Evolutionary conservation across 805 yeast genomes (phyloP), one percentile per base, ranked within the genome.

Genomic region (Hanseniaspora taiwanica): DNA sequence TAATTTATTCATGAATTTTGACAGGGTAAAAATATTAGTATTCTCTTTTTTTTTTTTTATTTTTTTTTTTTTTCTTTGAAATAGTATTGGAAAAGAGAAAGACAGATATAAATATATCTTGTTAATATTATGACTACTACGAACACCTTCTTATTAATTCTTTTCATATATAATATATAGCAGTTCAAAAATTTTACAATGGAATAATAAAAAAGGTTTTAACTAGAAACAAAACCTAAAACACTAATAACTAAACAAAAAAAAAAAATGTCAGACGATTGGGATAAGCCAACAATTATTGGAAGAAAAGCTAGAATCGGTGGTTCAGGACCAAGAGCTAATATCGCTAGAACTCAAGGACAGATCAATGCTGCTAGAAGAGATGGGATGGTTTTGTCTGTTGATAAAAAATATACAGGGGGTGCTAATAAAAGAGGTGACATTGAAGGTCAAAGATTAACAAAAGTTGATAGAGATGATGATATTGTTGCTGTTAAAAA

Each of bases 301-400:
- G 98, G 98, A 44, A 77, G 76, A 51, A 81, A 79, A 52, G 94
- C 91, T 51, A 77, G 89, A 63, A 72, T 78, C 42, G 95, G 95
- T 43, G 82, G 84, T 35, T 76, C 83, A 43, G 95, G 93, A 27
- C 95, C 96, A 51, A 76, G 85, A 58, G 78, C 81, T 48, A 71
- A 68, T 27, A 95, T 87, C 32, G 93, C 95, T 37, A 79, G 78
- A 58, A 69, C 89, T 10, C 68, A 72, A 40, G 74, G 80, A 36
- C 82, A 80, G 54, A 69, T 91, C 56, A 91, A 91, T 60, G 94
- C 85, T 21, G 98, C 98, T 40, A 79, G 94, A 69, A 80, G 98
- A 71, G 60, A 79, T 18, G 98, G 98, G 48, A 71, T 76, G 40
- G 89, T 91, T 40, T 72, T 91, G 29, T 76, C 93, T 35, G 87